phyloP scores from a whole-genome alignment of 805 yeast genomes.

The Candida michaelii region DNA sequence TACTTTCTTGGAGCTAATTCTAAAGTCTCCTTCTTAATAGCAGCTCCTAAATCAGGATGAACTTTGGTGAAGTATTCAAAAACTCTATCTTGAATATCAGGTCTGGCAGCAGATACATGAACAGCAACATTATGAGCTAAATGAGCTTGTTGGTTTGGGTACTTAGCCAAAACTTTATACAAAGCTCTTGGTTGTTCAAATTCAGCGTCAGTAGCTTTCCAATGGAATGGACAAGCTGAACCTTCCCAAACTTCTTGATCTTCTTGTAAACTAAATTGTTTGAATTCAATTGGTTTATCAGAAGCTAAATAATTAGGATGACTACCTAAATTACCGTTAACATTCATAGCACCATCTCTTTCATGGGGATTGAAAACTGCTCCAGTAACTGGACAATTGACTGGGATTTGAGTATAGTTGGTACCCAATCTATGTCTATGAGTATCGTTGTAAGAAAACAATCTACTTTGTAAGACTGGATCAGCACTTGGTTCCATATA shows the following conservation, averaged over 20 bases:
- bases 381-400: conserved; percentile 70
- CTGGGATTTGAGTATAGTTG: conserved; percentile 81
- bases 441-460: conserved; percentile 75
- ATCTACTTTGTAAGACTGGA: conserved; percentile 74
- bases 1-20: conserved; percentile 50
- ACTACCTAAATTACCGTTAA: conserved; percentile 64
- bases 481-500: conserved; percentile 76
- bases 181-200: conserved; percentile 74
- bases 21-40: conserved; percentile 63
- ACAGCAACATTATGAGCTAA: conserved; percentile 81
- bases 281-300: conserved; percentile 50
- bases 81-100: conserved; percentile 75
- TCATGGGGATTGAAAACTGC: conserved; percentile 59
- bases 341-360: conserved; percentile 77
- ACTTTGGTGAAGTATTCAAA: conserved; percentile 75
- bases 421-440: conserved; percentile 75
- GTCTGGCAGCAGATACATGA: conserved; percentile 69
- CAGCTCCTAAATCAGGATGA: conserved; percentile 63
- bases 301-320: conserved; percentile 74
- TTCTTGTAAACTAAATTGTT: conserved; percentile 49
- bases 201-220: conserved; percentile 70
- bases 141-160: conserved; percentile 80
- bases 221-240: conserved; percentile 81
- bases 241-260: conserved; percentile 83
- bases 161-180: conserved; percentile 75